These are phyloP conservation scores for Penicillium bialowiezense DNA, from an alignment of 495 filamentous ascomycete genomes.

Conservation along the genomic window DNA sequence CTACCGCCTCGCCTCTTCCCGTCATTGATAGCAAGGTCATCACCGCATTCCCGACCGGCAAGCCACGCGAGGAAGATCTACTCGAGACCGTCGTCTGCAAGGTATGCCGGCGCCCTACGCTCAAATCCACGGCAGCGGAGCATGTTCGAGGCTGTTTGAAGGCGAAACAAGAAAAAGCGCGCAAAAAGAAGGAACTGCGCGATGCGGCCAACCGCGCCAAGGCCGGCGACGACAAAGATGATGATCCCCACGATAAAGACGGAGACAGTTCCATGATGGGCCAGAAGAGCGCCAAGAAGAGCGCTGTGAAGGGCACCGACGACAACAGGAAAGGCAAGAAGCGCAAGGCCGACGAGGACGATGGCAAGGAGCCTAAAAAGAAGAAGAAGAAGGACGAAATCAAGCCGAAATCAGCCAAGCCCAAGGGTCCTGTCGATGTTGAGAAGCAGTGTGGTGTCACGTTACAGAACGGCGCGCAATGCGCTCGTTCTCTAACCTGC, in stretches of 20 bases:
- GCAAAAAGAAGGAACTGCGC: conserved; percentile 72
- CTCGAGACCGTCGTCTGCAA: conserved; percentile 73
- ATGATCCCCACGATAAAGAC: conserved; percentile 46
- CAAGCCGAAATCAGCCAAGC: conserved; percentile 81
- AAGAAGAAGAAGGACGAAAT: conserved; percentile 88
- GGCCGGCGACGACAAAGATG: conserved; percentile 59
- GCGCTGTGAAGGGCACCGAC: conserved; percentile 59
- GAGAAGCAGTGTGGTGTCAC: conserved; percentile 95
- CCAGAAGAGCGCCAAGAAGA: conserved; percentile 70
- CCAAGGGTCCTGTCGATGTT: conserved; percentile 95
- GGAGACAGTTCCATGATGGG: conserved; percentile 41
- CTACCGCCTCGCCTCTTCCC: conserved; percentile 60
- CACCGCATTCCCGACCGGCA: conserved; percentile 69
- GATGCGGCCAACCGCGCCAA: conserved; percentile 64
- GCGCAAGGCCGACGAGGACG: conserved; percentile 81
- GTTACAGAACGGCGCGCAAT: conserved; percentile 79
- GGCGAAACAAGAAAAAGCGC: conserved; percentile 77
- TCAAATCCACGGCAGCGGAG: conserved; percentile 56
- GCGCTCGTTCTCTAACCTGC: conserved; percentile 89
- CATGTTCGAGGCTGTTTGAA: conserved; percentile 70
- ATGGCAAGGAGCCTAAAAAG: conserved; percentile 76
- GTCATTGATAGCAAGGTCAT: conserved; percentile 66
- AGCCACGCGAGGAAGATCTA: conserved; percentile 63
- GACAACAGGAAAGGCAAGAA: conserved; percentile 81
- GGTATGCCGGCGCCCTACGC: conserved; percentile 73